A percentile compares a stretch with the other conserved stretches of the same genome.
Conservation (phyloP, 306 rosid genomes). For the Crotalaria pallida region DNA sequence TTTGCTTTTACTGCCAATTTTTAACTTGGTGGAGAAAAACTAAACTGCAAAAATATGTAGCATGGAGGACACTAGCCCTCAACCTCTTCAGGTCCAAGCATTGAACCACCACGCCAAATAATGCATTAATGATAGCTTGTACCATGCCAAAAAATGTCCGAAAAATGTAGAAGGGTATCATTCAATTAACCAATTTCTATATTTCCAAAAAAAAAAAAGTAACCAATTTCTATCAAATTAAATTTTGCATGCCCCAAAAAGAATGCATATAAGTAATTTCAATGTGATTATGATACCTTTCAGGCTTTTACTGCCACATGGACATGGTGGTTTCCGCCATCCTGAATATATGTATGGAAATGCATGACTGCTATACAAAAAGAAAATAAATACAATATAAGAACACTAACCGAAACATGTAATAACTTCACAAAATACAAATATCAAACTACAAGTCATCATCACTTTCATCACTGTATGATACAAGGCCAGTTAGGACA, state of each 20-base stretch:
- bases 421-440: neutral
- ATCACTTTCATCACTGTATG: constrained; percentile 88
- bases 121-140: too few species aligned
- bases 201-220: too few species aligned
- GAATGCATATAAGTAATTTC: neutral
- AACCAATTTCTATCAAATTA: too few species aligned
- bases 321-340: neutral
- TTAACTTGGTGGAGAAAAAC: too few species aligned
- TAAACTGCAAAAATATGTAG: too few species aligned
- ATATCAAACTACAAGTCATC: constrained; percentile 38
- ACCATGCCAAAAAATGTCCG: too few species aligned
- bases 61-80: too few species aligned
- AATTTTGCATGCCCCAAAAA: neutral
- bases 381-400: neutral
- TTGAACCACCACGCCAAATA: too few species aligned
- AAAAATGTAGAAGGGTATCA: too few species aligned
- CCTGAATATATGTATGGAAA: constrained; percentile 1
- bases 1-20: too few species aligned
- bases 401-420: neutral
- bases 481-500: constrained; percentile 51
- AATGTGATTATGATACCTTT: neutral
- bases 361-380: neutral
- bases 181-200: too few species aligned
- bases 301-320: neutral
- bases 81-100: too few species aligned